Conservation (phyloP, 768 basidiomycete species). For the Stropharia rugosoannulata region DNA sequence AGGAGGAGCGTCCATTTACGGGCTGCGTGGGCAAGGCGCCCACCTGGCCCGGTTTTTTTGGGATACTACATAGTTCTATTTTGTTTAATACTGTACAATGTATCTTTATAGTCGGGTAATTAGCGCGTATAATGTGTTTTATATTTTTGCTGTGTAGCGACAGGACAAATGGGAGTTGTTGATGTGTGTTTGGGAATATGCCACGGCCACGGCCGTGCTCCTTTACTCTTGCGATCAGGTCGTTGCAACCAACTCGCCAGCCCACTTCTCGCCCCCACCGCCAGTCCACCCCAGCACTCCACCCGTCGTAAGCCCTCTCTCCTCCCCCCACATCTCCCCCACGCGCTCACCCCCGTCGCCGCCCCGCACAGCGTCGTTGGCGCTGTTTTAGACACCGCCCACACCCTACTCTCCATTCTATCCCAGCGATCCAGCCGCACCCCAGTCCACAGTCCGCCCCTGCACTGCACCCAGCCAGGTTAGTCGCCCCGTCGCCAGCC, state of each 20-base stretch:
- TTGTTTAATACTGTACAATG: conserved; percentile 4
- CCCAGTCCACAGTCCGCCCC: background rate
- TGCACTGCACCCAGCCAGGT: conserved; percentile 1
- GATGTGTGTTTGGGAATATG: conserved; percentile 33
- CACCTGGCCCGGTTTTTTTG: background rate
- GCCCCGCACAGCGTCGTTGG: background rate
- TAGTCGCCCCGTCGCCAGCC: conserved; percentile 1
- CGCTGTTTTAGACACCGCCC: conserved; percentile 6
- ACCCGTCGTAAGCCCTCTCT: background rate
- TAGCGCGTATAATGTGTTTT: background rate
- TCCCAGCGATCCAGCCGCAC: conserved; percentile 2
- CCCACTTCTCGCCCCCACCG: conserved; percentile 33
- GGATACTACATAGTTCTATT: conserved; percentile 1
- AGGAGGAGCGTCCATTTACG: conserved; percentile 6
- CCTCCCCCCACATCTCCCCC: background rate
- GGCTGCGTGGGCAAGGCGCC: background rate
- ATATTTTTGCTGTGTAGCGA: background rate
- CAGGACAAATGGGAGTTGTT: conserved; percentile 21
- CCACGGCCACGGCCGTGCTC: conserved; percentile 34
- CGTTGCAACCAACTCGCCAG: conserved; percentile 38
- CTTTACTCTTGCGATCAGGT: conserved; percentile 37
- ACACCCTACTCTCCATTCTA: conserved; percentile 1
- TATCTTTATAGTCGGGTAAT: background rate
- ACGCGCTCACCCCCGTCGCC: background rate
- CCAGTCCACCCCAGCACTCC: conserved; percentile 23